Percentiles rank a stretch among this genome's conserved stretches.
phyloP scores from a whole-genome alignment of 768 basidiomycete species.

The Leccinellum albellum region DNA sequence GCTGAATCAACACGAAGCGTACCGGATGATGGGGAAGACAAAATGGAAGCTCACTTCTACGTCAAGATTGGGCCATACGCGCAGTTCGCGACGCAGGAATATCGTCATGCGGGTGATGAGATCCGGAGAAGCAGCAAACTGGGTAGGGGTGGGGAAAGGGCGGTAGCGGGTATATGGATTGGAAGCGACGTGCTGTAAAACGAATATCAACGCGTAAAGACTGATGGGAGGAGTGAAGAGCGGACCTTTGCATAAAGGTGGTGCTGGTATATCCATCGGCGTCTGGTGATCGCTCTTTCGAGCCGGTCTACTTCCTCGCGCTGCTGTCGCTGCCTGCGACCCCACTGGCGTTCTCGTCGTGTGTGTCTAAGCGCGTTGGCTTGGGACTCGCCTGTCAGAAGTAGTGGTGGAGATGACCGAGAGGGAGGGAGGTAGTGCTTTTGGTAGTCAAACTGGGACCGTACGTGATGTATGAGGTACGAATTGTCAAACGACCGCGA shows the following conservation, averaged over 20 bases:
- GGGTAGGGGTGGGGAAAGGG: conserved; percentile 85
- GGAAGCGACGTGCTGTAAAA: conserved; percentile 81
- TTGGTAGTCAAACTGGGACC: conserved; percentile 75
- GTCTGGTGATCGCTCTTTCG: conserved; percentile 65
- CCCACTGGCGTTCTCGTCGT: conserved; percentile 51
- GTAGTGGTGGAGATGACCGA: conserved; percentile 45
- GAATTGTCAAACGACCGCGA: conserved; percentile 57
- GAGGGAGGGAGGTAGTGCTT: conserved; percentile 74
- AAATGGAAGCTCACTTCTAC: conserved; percentile 60
- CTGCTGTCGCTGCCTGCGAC: conserved; percentile 46
- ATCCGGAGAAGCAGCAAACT: conserved; percentile 75
- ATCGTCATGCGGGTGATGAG: conserved; percentile 70
- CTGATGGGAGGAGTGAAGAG: conserved; percentile 15
- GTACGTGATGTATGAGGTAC: conserved; percentile 76
- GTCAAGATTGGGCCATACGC: conserved; percentile 86
- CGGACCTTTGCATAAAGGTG: conserved; percentile 79
- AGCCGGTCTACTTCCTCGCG: conserved; percentile 64
- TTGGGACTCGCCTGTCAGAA: conserved; percentile 28
- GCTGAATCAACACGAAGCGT: conserved; percentile 3
- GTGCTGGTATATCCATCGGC: conserved; percentile 79
- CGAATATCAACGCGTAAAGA: conserved; percentile 1
- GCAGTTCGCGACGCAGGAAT: conserved; percentile 82
- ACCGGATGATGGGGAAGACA: neutral
- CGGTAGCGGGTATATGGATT: conserved; percentile 82
- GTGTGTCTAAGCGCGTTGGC: conserved; percentile 28